phyloP scores from a whole-genome alignment of 805 yeast genomes.

The Kodamaea jinghongensis region DNA sequence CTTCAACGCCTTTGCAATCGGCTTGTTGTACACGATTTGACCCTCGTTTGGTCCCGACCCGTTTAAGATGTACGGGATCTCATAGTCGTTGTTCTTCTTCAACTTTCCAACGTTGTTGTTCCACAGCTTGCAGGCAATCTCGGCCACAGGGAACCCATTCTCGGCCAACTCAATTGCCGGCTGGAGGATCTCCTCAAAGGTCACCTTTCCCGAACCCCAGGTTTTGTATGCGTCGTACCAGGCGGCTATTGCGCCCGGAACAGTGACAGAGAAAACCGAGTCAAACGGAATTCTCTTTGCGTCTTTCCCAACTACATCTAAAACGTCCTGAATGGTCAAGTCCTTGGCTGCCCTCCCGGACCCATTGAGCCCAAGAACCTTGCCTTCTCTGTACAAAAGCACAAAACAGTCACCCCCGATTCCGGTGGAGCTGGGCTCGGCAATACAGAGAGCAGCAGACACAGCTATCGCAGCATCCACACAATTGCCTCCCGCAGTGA shows the following conservation, averaged over 20 bases:
- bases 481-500: constrained; percentile 71
- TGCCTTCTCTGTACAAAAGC: constrained; percentile 49
- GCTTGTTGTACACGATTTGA: constrained; percentile 50
- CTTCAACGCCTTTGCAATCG: constrained; percentile 52
- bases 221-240: constrained; percentile 67
- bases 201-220: constrained; percentile 73
- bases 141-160: constrained; percentile 62
- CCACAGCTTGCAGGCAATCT: constrained; percentile 55
- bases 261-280: constrained; percentile 61
- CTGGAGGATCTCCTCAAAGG: constrained; percentile 53
- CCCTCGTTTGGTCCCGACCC: constrained; percentile 51
- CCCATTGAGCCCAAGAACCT: constrained; percentile 69
- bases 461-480: constrained; percentile 64
- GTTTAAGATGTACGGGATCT: constrained; percentile 36
- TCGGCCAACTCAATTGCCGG: constrained; percentile 72
- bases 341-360: constrained; percentile 65
- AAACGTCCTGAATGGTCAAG: constrained; percentile 47
- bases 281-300: constrained; percentile 49
- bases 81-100: constrained; percentile 30
- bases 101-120: constrained; percentile 36
- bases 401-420: constrained; percentile 70
- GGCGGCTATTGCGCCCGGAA: constrained; percentile 80
- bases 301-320: constrained; percentile 39
- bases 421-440: constrained; percentile 63
- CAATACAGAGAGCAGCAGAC: constrained; percentile 52